Evolutionary conservation across 148 eudicot species (phyloP).

Genomic region (Vaccinium macrocarpon): DNA sequence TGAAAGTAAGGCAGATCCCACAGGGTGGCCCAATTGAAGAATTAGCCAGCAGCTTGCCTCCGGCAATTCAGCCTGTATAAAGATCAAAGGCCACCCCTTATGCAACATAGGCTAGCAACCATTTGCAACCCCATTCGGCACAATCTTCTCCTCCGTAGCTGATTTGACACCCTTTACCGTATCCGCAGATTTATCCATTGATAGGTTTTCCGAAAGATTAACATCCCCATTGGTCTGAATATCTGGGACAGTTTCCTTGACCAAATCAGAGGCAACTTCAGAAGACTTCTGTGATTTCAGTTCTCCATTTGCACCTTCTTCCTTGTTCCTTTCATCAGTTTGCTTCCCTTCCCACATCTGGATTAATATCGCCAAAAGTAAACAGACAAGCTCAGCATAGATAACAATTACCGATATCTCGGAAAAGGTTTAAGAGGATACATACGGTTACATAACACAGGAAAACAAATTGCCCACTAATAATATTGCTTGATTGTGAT

Average conservation of each 20-base stretch:
- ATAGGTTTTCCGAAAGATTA: slow-evolving; percentile 21
- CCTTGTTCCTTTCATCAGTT: slow-evolving; percentile 37
- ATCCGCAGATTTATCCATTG: slow-evolving; percentile 20
- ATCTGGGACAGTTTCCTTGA: slow-evolving; percentile 19
- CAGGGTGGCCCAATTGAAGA: slow-evolving; percentile 14
- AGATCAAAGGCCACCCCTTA: slow-evolving; percentile 18
- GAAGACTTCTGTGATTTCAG: slow-evolving; percentile 26
- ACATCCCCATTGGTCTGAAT: slow-evolving; percentile 29
- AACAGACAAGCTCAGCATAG: neutral
- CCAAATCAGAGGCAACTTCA: slow-evolving; percentile 20
- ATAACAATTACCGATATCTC: neutral
- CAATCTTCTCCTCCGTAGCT: slow-evolving; percentile 20
- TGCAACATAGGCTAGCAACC: slow-evolving; percentile 30
- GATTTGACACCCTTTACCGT: slow-evolving; percentile 20
- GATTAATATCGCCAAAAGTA: neutral
- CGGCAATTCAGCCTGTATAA: neutral
- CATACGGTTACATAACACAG: neutral
- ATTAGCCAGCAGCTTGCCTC: neutral
- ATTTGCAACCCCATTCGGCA: slow-evolving; percentile 38
- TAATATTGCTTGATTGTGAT: neutral
- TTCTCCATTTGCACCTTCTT: slow-evolving; percentile 33
- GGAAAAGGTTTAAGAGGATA: neutral
- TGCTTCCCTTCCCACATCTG: slow-evolving; percentile 58
- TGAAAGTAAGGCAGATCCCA: slow-evolving; percentile 15
- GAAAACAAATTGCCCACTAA: neutral